Conservation (phyloP, 2,329 filamentous ascomycete genomes). For the Aspergillus fumigatus region DNA sequence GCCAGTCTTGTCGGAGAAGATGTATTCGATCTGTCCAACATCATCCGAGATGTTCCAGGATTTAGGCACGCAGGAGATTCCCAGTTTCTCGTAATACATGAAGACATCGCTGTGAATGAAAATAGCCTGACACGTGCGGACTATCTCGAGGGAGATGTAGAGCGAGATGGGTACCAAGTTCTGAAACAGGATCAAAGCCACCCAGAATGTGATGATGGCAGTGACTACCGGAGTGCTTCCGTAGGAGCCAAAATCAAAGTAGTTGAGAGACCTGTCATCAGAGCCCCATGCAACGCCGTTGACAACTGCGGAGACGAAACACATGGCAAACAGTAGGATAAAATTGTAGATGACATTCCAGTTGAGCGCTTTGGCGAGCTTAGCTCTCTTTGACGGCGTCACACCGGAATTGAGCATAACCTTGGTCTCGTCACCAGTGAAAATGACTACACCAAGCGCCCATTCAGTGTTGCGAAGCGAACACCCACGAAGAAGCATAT, state of each 20-base stretch:
- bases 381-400: slow-evolving; percentile 87
- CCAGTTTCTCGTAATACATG: slow-evolving; percentile 96
- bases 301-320: slow-evolving; percentile 76
- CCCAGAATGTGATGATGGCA: slow-evolving; percentile 96
- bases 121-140: slow-evolving; percentile 85
- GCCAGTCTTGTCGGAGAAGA: slow-evolving; percentile 93
- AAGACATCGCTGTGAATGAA: slow-evolving; percentile 95
- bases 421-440: slow-evolving; percentile 94
- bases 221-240: slow-evolving; percentile 70
- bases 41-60: slow-evolving; percentile 99
- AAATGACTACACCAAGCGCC: slow-evolving; percentile 86
- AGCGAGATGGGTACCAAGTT: slow-evolving; percentile 98
- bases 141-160: slow-evolving; percentile 95
- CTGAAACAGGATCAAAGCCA: slow-evolving; percentile 89
- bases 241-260: slow-evolving; percentile 82
- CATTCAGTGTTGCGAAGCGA: slow-evolving; percentile 94
- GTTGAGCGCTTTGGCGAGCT: slow-evolving; percentile 89
- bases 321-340: slow-evolving; percentile 81
- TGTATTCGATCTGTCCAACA: slow-evolving; percentile 96
- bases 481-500: slow-evolving; percentile 86
- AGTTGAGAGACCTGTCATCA: slow-evolving; percentile 67
- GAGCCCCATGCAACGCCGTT: slow-evolving; percentile 79
- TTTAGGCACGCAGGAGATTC: slow-evolving; percentile 93
- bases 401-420: slow-evolving; percentile 99
- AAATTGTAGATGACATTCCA: slow-evolving; percentile 99